Conservation (phyloP, 2,329 filamentous ascomycete species). For the Mollisia scopiformis region DNA sequence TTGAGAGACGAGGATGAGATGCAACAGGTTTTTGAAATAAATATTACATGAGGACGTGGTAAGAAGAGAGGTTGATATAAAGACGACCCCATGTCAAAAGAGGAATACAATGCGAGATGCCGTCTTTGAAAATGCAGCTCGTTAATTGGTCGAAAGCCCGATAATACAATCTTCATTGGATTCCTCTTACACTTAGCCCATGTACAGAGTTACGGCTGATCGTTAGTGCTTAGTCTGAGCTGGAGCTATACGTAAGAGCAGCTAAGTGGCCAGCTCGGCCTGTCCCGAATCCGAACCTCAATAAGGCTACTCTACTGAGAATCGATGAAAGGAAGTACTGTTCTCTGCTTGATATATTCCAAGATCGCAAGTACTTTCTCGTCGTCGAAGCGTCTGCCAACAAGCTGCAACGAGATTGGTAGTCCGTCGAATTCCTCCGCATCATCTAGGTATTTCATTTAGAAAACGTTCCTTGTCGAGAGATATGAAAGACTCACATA, state of each 20-base stretch:
- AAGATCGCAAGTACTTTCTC: slow-evolving; percentile 35
- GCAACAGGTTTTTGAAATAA: neutral
- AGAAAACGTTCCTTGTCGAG: neutral
- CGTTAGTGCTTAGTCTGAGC: neutral
- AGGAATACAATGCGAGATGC: neutral
- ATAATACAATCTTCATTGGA: neutral
- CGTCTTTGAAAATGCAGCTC: neutral
- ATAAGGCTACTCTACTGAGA: neutral
- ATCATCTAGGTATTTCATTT: slow-evolving; percentile 28
- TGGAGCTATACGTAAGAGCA: neutral
- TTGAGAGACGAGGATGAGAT: no score
- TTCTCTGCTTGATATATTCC: slow-evolving; percentile 17
- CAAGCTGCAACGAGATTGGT: slow-evolving; percentile 43
- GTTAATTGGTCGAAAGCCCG: neutral
- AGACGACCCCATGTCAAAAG: neutral
- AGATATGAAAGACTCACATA: slow-evolving; percentile 30
- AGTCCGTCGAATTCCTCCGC: slow-evolving; percentile 37
- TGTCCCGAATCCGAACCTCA: neutral
- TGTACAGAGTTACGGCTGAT: neutral
- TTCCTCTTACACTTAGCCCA: no score
- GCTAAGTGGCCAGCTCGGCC: neutral
- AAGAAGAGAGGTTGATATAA: neutral
- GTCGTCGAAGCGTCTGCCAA: slow-evolving; percentile 38
- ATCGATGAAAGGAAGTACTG: neutral
- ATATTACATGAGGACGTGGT: neutral